Base-by-base conservation (phyloP, 73 alveolate genomes). In the Paramecium biaurelia region DNA sequence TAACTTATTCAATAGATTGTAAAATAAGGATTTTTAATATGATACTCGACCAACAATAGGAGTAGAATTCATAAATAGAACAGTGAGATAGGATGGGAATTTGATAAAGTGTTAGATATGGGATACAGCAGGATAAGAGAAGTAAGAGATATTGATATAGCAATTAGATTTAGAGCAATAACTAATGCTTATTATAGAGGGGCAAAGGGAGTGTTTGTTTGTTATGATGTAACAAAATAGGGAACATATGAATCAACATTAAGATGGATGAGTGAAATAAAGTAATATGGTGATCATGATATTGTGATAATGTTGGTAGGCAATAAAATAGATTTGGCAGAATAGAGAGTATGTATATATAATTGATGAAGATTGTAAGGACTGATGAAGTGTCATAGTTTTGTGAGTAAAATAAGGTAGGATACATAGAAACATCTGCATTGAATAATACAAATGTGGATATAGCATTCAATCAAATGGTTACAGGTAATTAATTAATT, bases 191-290 rank as follows among this genome's bases (percentile, higher is more conserved):
- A 97, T 89, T 97, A 97, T 92, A 84, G 99, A 70, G 97, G 98
- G 67, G 99, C 99, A 42, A 96, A 95, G 10, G 99, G 99, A 34
- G 99, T 99, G 12, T 93, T 97, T 79, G 92, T 97, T 41, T 97
- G 96, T 9, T 97, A 95, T 95, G 99, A 97, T 90, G 98, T 96
- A 20, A 97, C 99, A 10, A 95, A 94, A 84, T 92, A 86, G 89
- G 76, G 92, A 24, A 76, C 97, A 59, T 97, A 96, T 90, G 95
- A 96, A 82, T 94, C 96, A 76, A 98, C 96, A 23, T 57, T 88
- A 23, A 92, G 95, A 76, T 97, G 99, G 99, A 57, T 96, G 43
- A 88, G 93, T 45, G 98, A 96, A 90, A 82, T 97, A 56, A 94
- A 95, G 47, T 94, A 95, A 58, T 93, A 92, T 92, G 99, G 98